Evolutionary conservation across 805 yeast genomes (phyloP), one percentile per base, ranked within the genome.

Genomic region (Starmerella vitae): DNA sequence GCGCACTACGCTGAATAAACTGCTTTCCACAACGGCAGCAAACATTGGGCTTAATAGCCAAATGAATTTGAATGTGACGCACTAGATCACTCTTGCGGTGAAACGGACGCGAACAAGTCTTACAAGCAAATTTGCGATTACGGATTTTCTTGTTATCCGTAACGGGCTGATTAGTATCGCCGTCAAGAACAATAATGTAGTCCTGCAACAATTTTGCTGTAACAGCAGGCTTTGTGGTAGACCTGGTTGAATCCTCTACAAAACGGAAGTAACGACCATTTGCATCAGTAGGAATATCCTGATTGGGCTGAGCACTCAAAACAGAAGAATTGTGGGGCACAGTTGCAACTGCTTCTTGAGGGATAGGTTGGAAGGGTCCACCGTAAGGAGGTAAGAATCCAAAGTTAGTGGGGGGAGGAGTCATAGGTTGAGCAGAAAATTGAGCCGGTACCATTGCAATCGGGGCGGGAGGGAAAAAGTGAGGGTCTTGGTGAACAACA

Each of bases 21-120:
- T 72, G 74, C 56, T 83, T 82, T 34, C 72, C 68, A 57, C 94
- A 83, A 14, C 75, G 67, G 2, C 45, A 31, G 58, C 63, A 59
- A 66, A 68, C 45, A 40, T 61, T 61, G 3, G 64, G 65, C 37
- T 58, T 49, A 27, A 54, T 51, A 1, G 63, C 65, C 2, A 61
- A 44, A 41, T 84, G 94, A 31, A 81, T 66, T 53, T 74, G 72
- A 46, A 72, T 69, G 57, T 84, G 95, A 44, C 95, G 66, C 4
- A 78, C 74, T 74, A 84, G 74, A 53, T 84, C 86, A 30, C 83
- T 74, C 53, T 82, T 72, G 17, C 86, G 85, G 14, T 78, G 72
- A 55, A 84, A 84, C 3, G 69, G 52, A 51, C 77, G 74, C 0
- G 72, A 73, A 58, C 95, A 84, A 15, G 55, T 50, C 17, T 49